Conservation (phyloP, 768 basidiomycete species). For the Termitomyces sp. region DNA sequence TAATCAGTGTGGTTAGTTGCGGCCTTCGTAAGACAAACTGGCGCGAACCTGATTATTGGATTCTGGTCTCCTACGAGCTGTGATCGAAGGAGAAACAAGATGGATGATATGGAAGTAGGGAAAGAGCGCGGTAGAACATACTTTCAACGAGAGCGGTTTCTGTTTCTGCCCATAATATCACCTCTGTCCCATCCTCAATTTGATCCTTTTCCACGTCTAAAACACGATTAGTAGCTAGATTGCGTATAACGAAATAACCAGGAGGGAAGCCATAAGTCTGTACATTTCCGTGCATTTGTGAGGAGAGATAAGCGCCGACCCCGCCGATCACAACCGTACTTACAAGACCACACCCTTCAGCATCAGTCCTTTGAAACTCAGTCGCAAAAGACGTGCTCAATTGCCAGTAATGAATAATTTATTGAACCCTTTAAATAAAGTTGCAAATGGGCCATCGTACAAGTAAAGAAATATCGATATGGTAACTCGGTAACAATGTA, state of each 20-base stretch:
- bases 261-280: conserved; percentile 43
- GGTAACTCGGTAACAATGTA: background rate
- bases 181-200: conserved; percentile 57
- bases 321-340: background rate
- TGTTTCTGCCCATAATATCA: conserved; percentile 69
- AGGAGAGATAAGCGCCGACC: background rate
- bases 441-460: background rate
- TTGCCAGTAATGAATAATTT: too few relatives aligned
- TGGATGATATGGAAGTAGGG: background rate
- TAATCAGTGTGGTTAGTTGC: background rate
- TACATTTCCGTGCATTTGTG: conserved; percentile 1
- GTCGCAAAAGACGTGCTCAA: background rate
- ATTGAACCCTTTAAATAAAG: too few relatives aligned
- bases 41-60: conserved; percentile 68
- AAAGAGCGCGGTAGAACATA: conserved; percentile 29
- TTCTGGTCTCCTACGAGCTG: conserved; percentile 65
- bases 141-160: conserved; percentile 79
- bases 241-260: conserved; percentile 65
- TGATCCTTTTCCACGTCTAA: conserved; percentile 55
- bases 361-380: background rate
- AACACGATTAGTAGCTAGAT: conserved; percentile 48
- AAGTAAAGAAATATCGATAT: background rate
- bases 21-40: background rate
- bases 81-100: background rate
- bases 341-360: too few relatives aligned